Percentiles rank a stretch among this genome's conserved stretches.
Evolutionary conservation across 768 basidiomycete genomes (phyloP).

Genomic region (Guyanaporus albipodus): DNA sequence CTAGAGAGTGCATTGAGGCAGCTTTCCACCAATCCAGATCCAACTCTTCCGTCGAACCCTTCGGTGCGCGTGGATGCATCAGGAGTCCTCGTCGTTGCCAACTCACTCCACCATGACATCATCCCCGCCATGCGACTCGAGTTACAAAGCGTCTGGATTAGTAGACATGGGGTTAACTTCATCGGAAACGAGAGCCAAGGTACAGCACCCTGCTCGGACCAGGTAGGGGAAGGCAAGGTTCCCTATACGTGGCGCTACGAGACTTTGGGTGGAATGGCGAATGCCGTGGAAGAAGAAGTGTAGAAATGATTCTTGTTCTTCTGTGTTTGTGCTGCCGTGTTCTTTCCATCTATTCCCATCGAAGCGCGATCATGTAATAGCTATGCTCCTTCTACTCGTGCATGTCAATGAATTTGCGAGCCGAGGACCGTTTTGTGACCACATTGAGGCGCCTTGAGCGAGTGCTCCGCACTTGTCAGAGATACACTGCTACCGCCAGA

Average conservation of each 20-base stretch:
- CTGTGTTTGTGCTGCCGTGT: background rate
- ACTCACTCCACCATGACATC: slow-evolving; percentile 65
- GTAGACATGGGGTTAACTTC: slow-evolving; percentile 34
- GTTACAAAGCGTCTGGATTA: slow-evolving; percentile 63
- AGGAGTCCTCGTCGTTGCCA: slow-evolving; percentile 62
- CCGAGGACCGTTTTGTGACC: background rate
- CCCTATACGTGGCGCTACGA: slow-evolving; percentile 52
- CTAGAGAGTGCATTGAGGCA: slow-evolving; percentile 32
- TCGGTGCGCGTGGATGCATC: slow-evolving; percentile 28
- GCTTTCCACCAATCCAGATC: slow-evolving; percentile 19
- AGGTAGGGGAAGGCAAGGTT: slow-evolving; percentile 21
- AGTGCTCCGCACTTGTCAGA: background rate
- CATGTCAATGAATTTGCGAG: background rate
- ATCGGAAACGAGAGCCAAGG: slow-evolving; percentile 34
- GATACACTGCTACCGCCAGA: too few relatives aligned
- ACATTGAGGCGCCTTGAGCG: background rate
- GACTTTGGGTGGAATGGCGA: slow-evolving; percentile 58
- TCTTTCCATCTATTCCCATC: too few relatives aligned
- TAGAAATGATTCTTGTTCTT: background rate
- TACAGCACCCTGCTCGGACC: slow-evolving; percentile 31
- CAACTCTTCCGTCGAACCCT: slow-evolving; percentile 18
- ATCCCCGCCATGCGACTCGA: slow-evolving; percentile 56
- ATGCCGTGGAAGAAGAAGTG: slow-evolving; percentile 48
- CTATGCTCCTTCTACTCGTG: too few relatives aligned
- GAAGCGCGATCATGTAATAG: too few relatives aligned